Evolutionary conservation across 2,329 filamentous ascomycete genomes (phyloP).

Genomic region (Aspergillus arachidicola): DNA sequence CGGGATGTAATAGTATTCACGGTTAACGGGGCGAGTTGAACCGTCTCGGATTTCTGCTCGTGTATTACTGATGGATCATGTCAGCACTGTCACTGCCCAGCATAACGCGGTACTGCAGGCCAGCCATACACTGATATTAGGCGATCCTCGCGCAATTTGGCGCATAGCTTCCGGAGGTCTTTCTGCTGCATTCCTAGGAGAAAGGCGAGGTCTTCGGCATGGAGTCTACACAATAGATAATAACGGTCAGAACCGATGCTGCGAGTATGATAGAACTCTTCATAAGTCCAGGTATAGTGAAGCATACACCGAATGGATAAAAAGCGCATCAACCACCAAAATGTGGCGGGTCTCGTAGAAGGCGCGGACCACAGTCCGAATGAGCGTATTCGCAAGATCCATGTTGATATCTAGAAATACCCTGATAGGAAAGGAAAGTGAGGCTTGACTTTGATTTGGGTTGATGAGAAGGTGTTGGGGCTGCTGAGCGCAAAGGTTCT

Average conservation of each 20-base stretch:
- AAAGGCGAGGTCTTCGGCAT: slow-evolving; percentile 84
- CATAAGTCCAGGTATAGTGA: not conserved
- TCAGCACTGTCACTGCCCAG: slow-evolving; percentile 15
- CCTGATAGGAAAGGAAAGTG: not conserved
- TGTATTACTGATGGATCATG: slow-evolving; percentile 57
- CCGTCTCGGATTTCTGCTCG: slow-evolving; percentile 79
- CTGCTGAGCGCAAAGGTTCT: not conserved
- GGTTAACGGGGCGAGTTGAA: slow-evolving; percentile 76
- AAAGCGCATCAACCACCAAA: slow-evolving; percentile 77
- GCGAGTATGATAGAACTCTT: not conserved
- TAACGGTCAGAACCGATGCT: not conserved
- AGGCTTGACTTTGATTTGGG: not conserved
- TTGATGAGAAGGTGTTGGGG: not conserved
- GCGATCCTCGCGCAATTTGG: slow-evolving; percentile 80
- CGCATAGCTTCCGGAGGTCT: slow-evolving; percentile 86
- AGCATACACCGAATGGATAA: slow-evolving; percentile 68
- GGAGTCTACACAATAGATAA: slow-evolving; percentile 56
- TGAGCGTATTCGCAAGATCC: slow-evolving; percentile 73
- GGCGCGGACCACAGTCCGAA: slow-evolving; percentile 81
- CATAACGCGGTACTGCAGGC: slow-evolving; percentile 3
- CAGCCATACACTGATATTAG: slow-evolving; percentile 73
- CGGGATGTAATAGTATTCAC: slow-evolving; percentile 97
- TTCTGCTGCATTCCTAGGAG: slow-evolving; percentile 89
- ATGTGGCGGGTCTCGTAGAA: slow-evolving; percentile 87
- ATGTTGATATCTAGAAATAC: slow-evolving; percentile 38